These are phyloP conservation scores for Pseudopithomyces chartarum DNA, from an alignment of 2,329 filamentous ascomycete genomes.

Conservation along the genomic window DNA sequence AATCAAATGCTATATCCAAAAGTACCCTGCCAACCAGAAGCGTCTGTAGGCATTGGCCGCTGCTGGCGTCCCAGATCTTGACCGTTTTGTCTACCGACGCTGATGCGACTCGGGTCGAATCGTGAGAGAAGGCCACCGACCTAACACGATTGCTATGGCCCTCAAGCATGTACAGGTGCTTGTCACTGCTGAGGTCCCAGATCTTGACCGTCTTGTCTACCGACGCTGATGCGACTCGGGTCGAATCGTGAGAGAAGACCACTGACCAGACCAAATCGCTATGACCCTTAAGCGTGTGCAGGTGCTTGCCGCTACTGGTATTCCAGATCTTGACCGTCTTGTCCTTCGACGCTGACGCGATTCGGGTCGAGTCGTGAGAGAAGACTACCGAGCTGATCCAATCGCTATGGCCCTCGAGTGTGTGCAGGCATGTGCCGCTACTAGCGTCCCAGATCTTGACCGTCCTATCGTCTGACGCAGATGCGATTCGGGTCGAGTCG, in stretches of 20 bases:
- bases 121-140: not conserved
- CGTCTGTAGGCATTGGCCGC: not conserved
- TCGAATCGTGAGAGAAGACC: no score
- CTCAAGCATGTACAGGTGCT: not conserved
- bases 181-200: not conserved
- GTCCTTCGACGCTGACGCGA: no score
- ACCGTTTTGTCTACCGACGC: not conserved
- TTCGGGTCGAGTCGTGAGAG: no score
- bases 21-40: not conserved
- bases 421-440: slow-evolving; percentile 3
- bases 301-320: not conserved
- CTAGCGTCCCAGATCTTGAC: no score
- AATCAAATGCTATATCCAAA: slow-evolving; percentile 12
- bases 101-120: not conserved
- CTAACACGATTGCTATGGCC: not conserved
- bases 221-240: not conserved
- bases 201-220: not conserved
- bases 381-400: not conserved
- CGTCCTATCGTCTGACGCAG: no score
- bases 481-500: no score
- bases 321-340: no score
- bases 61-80: not conserved
- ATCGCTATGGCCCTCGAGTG: not conserved
- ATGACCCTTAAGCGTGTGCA: not conserved
- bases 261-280: not conserved